These are phyloP conservation scores for Hypoxylon cercidicola DNA, from an alignment of 495 filamentous ascomycete species.

Conservation along the genomic window DNA sequence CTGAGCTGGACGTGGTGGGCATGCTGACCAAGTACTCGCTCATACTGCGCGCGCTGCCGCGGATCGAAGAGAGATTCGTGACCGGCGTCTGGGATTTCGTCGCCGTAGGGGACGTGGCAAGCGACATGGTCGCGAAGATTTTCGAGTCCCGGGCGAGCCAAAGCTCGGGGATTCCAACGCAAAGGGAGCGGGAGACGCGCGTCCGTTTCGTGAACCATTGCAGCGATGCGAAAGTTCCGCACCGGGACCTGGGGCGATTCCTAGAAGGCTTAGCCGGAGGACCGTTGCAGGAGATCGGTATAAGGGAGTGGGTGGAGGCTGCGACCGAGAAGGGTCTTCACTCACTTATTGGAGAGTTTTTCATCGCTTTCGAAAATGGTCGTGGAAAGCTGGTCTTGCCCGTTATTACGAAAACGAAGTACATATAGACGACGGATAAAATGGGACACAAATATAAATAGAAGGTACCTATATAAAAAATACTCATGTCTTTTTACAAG, in stretches of 20 bases:
- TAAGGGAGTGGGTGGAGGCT: too few relatives aligned
- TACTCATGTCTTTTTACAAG: too few relatives aligned
- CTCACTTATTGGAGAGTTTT: too few relatives aligned
- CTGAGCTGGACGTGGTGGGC: conserved; percentile 32
- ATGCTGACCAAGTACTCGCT: conserved; percentile 36
- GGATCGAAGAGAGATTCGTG: background rate
- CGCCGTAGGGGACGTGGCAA: conserved; percentile 2
- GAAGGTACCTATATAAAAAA: too few relatives aligned
- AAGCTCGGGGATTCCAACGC: background rate
- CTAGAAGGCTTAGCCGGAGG: background rate
- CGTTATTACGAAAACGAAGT: too few relatives aligned
- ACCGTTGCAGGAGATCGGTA: too few relatives aligned
- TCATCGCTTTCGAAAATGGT: too few relatives aligned
- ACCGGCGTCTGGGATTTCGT: conserved; percentile 3
- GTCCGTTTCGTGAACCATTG: background rate
- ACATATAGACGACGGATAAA: too few relatives aligned
- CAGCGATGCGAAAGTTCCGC: background rate
- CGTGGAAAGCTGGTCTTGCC: too few relatives aligned
- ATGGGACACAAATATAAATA: too few relatives aligned
- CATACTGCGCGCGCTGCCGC: conserved; percentile 27
- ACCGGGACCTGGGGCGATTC: background rate
- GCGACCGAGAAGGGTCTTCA: too few relatives aligned
- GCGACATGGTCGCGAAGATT: background rate
- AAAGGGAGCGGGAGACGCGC: background rate
- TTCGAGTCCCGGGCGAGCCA: background rate